A percentile compares a stretch with the other conserved stretches of the same genome.
These are phyloP conservation scores for Hortiboletus campestris DNA, from an alignment of 768 basidiomycete species.

Conservation along the genomic window DNA sequence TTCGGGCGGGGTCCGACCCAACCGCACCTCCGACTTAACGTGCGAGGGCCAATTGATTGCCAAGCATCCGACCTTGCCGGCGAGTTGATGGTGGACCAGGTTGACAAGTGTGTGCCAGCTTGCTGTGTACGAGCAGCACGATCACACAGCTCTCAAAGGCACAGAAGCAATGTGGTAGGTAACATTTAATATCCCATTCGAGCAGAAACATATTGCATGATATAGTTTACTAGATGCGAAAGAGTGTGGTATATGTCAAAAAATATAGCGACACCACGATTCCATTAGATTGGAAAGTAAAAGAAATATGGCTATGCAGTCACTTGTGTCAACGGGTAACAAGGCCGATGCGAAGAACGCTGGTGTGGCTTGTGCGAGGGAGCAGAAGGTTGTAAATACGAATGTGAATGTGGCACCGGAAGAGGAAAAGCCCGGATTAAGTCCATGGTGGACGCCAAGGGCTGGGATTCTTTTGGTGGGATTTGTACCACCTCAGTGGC, in stretches of 20 bases:
- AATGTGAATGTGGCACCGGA: constrained; percentile 35
- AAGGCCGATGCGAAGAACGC: constrained; percentile 25
- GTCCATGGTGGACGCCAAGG: constrained; percentile 37
- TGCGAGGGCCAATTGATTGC: neutral
- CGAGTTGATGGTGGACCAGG: neutral
- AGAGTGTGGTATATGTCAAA: constrained; percentile 30
- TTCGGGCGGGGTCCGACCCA: neutral
- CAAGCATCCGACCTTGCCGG: constrained; percentile 10
- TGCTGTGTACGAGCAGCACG: neutral
- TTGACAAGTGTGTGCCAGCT: too few relatives aligned
- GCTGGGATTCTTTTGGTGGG: constrained; percentile 25
- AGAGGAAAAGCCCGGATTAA: constrained; percentile 49
- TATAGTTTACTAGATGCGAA: constrained; percentile 7
- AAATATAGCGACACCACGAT: constrained; percentile 36
- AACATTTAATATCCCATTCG: neutral
- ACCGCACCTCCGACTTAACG: neutral
- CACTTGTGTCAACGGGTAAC: constrained; percentile 21
- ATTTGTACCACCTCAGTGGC: constrained; percentile 28
- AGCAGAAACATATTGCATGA: neutral
- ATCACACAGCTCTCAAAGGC: neutral
- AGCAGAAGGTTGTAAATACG: constrained; percentile 17
- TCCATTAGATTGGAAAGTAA: neutral
- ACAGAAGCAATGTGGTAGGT: neutral
- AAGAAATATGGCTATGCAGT: constrained; percentile 16
- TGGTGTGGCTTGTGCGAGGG: constrained; percentile 27